Evolutionary conservation across 148 eudicot species (phyloP), one percentile per base, ranked within the genome.

Genomic region (Camellia granthamiana): DNA sequence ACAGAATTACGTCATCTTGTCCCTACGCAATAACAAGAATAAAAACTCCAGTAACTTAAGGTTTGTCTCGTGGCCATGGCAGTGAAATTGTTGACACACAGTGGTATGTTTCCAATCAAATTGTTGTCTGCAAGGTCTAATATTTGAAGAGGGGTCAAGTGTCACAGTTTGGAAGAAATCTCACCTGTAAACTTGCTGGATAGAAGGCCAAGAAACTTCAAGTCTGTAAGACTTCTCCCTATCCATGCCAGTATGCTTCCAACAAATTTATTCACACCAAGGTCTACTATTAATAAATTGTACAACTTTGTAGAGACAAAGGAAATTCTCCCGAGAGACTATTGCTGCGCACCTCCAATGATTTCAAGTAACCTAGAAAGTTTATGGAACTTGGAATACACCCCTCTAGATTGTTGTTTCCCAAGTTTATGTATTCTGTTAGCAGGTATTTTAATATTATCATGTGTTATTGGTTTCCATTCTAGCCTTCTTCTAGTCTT

Each of bases 171-270:
- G 3, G 14, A 5, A 10, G 47, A 0, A 67, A 38, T 67, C 1
- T 38, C 5, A 4, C 71, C 46, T 10, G 1, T 11, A 13, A n/a
- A 67, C n/a, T 42, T 67, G 13, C 42, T 67, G 4, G 71, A 67
- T 1, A 8, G 16, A 9, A 67, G 18, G 47, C 44, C 12, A 38
- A 67, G 71, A 67, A 67, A 4, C 18, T 5, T 19, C 43, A 81
- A 52, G 19, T 14, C 1, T 5, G 21, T 6, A 5, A 75, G 41
- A 5, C 59, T 14, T 66, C 69, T 19, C 13, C 83, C 79, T n/a
- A 76, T 68, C 83, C 83, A 81, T 13, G 75, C 1, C 1, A 79
- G 83, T 23, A 68, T 69, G 6, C 55, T 81, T 38, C 77, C 84
- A 15, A 69, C 46, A 23, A 81, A 55, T 38, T 38, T 52, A 49